Conservation (phyloP, 2,329 filamentous ascomycete genomes). For the Knufia petricola region DNA sequence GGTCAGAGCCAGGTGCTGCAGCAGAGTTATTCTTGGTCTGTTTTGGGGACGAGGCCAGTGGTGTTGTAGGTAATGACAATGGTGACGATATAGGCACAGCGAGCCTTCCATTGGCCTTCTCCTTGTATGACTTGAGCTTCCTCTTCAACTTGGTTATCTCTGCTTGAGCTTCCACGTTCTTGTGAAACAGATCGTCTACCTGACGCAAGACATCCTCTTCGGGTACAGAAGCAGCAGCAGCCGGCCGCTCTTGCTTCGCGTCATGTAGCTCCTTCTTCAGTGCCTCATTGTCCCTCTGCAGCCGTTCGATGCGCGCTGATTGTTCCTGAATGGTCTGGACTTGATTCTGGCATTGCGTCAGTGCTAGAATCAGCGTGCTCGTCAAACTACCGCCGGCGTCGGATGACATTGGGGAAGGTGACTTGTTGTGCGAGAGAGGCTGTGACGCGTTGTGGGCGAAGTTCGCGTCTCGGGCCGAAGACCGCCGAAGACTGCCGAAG, state of each 20-base stretch:
- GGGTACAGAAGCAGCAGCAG: no score
- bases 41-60: neutral
- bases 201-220: slow-evolving; percentile 1
- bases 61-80: neutral
- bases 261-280: slow-evolving; percentile 6
- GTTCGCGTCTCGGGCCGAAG: neutral
- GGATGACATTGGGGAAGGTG: slow-evolving; percentile 8
- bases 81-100: slow-evolving; percentile 13
- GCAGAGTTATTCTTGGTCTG: neutral
- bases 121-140: slow-evolving; percentile 12
- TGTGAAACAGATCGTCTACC: slow-evolving; percentile 19
- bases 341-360: slow-evolving; percentile 27
- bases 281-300: slow-evolving; percentile 30
- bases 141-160: slow-evolving; percentile 18
- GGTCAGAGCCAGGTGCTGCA: neutral
- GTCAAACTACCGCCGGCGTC: slow-evolving; percentile 2
- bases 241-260: neutral
- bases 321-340: slow-evolving; percentile 10
- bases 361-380: slow-evolving; percentile 12
- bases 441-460: slow-evolving; percentile 1
- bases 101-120: slow-evolving; percentile 2
- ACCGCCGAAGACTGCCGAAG: no score
- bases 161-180: slow-evolving; percentile 20
- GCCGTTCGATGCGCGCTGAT: slow-evolving; percentile 10
- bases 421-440: neutral